phyloP scores from a whole-genome alignment of 495 filamentous ascomycete species.

The Bacidia rubella region DNA sequence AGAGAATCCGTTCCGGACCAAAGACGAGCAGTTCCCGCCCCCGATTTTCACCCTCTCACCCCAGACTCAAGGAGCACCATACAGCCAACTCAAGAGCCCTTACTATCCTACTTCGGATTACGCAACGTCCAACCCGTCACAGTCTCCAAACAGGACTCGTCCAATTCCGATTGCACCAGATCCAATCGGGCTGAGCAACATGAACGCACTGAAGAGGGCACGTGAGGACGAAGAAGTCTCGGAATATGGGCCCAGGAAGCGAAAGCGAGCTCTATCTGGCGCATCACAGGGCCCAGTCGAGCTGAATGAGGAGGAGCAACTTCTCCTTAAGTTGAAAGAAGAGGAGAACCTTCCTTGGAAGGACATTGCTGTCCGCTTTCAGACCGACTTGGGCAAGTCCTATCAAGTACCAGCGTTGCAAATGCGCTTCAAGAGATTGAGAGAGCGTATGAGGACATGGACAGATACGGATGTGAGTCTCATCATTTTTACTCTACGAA shows the following conservation, averaged over 20 bases:
- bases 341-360: slow-evolving; percentile 59
- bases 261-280: slow-evolving; percentile 14
- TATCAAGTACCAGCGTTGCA: slow-evolving; percentile 57
- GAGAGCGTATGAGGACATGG: slow-evolving; percentile 52
- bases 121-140: slow-evolving; percentile 8
- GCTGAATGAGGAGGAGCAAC: slow-evolving; percentile 50
- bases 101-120: slow-evolving; percentile 15
- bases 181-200: slow-evolving; percentile 20
- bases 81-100: slow-evolving; percentile 11
- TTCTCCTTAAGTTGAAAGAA: slow-evolving; percentile 53
- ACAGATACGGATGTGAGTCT: slow-evolving; percentile 47
- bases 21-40: slow-evolving; percentile 16
- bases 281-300: slow-evolving; percentile 20
- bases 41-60: slow-evolving; percentile 20
- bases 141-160: slow-evolving; percentile 12
- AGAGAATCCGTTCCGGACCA: slow-evolving; percentile 19
- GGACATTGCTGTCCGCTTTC: slow-evolving; percentile 49
- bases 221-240: slow-evolving; percentile 20
- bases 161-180: slow-evolving; percentile 20
- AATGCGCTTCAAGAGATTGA: slow-evolving; percentile 56
- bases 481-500: slow-evolving; percentile 21
- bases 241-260: slow-evolving; percentile 18
- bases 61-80: slow-evolving; percentile 1
- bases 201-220: slow-evolving; percentile 20
- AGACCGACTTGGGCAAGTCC: slow-evolving; percentile 46